Base-by-base conservation (phyloP, 495 filamentous ascomycete species). In the Pyrenula massariospora region DNA sequence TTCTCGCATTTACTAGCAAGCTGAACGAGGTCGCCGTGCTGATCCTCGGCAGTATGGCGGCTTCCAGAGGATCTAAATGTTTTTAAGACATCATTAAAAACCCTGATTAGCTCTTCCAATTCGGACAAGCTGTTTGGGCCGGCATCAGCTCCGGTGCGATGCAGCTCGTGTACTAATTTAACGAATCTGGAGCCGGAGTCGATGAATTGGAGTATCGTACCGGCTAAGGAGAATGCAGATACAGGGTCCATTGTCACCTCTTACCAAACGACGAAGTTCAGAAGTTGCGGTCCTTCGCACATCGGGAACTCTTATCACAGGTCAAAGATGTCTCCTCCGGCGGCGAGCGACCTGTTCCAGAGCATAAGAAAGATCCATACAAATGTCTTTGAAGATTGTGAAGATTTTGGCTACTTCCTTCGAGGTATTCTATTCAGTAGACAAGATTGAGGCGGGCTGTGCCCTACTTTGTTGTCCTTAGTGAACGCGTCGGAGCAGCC, bases 211-310 rank as follows among this genome's bases (percentile, higher is more conserved):
- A 75, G 36, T 48, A 74, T 63, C 12, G 59, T 67, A 23, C 63
- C 61, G 1, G 65, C 72, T 24, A 75, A 56, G 19, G 72, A 64
- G 54, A 75, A 63, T 2, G 69, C 67, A 1, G 72, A 62, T 22
- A 73, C 23, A 12, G 68, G 71, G 50, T 75, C 73, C 73, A 75
- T 76, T 25, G 31, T 42, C 15, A 15, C 31, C 31, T n/a, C n/a
- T n/a, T n/a, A n/a, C n/a, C n/a, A n/a, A n/a, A n/a, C n/a, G n/a
- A n/a, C n/a, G n/a, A n/a, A n/a, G n/a, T n/a, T n/a, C n/a, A n/a
- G n/a, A n/a, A n/a, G n/a, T n/a, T n/a, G n/a, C n/a, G n/a, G n/a
- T n/a, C n/a, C n/a, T n/a, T n/a, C n/a, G n/a, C n/a, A n/a, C n/a
- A n/a, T n/a, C n/a, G n/a, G n/a, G n/a, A n/a, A n/a, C n/a, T n/a